Conservation (phyloP, 768 basidiomycete genomes). For the Suillus lakei region DNA sequence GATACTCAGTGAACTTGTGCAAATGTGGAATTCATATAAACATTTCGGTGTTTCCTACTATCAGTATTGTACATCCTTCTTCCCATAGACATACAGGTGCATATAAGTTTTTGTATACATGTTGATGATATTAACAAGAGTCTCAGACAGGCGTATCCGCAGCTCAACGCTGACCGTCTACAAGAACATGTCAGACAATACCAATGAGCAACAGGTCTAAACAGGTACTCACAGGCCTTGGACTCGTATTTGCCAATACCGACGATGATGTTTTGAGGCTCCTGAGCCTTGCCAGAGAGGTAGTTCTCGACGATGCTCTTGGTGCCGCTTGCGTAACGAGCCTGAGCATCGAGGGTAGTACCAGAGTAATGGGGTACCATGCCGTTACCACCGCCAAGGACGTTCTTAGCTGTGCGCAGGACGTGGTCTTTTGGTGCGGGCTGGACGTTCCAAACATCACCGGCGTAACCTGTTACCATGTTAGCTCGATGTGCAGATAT, state of each 20-base stretch:
- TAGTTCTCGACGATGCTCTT: slow-evolving; percentile 77
- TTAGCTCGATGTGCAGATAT: neutral
- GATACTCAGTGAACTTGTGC: neutral
- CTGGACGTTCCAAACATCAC: slow-evolving; percentile 87
- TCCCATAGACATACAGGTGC: neutral
- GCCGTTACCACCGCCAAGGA: slow-evolving; percentile 83
- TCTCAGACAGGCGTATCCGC: neutral
- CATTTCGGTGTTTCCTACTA: neutral
- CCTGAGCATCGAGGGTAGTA: slow-evolving; percentile 89
- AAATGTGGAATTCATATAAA: neutral
- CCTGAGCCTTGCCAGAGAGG: slow-evolving; percentile 64
- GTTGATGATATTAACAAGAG: neutral
- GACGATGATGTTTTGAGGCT: slow-evolving; percentile 82
- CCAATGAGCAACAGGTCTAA: neutral
- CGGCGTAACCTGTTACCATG: slow-evolving; percentile 33
- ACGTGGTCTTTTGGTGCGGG: slow-evolving; percentile 86
- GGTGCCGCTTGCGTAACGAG: slow-evolving; percentile 78
- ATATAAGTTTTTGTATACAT: neutral
- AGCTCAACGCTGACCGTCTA: slow-evolving; percentile 17
- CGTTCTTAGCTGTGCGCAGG: slow-evolving; percentile 85
- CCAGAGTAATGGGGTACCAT: slow-evolving; percentile 91
- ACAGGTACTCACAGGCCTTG: slow-evolving; percentile 45
- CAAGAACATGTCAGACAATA: slow-evolving; percentile 2
- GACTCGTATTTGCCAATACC: slow-evolving; percentile 60
- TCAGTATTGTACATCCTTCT: slow-evolving; percentile 1